These are phyloP conservation scores for Stentor roeselii DNA, from an alignment of 73 alveolate species.

Conservation along the genomic window DNA sequence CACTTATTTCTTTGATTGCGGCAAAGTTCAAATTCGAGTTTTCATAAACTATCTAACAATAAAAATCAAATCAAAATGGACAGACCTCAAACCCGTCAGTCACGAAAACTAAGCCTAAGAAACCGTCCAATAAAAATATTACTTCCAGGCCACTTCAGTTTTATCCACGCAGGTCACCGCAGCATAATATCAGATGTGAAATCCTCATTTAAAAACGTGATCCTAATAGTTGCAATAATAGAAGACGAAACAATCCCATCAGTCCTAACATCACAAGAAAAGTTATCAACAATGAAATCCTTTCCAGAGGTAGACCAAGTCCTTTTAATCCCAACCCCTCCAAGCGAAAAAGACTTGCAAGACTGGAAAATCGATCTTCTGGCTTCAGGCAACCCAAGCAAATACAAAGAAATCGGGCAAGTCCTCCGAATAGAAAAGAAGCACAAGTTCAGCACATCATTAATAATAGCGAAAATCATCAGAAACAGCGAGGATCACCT, in stretches of 20 bases:
- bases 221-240: not conserved
- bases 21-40: too few species aligned
- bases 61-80: too few species aligned
- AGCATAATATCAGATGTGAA: not conserved
- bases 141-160: not conserved
- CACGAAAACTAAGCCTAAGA: not conserved
- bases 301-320: not conserved
- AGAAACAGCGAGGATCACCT: not conserved
- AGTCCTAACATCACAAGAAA: not conserved
- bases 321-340: not conserved
- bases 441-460: not conserved
- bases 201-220: not conserved
- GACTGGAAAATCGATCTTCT: not conserved
- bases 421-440: not conserved
- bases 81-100: too few species aligned
- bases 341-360: not conserved
- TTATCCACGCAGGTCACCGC: conserved; percentile 19
- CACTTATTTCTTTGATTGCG: too few species aligned
- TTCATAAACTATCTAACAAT: too few species aligned
- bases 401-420: not conserved
- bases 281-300: not conserved
- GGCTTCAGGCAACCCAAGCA: not conserved
- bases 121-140: not conserved
- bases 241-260: conserved; percentile 11
- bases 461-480: not conserved